Evolutionary conservation across 345 rosid species (phyloP).

Genomic region (Salix exigua): DNA sequence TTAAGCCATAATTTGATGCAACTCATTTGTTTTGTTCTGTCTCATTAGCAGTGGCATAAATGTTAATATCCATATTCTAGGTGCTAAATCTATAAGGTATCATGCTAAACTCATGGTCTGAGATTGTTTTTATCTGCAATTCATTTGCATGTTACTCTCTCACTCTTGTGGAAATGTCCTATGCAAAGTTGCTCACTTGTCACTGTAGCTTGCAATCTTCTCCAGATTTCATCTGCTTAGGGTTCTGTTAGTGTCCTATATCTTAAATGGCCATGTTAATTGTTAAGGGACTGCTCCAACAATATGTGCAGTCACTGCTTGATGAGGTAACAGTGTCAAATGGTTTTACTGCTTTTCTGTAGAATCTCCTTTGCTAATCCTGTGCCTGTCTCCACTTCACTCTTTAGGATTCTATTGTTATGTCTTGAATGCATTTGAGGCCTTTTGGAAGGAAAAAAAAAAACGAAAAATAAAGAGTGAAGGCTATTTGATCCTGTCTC

Average conservation of each 20-base stretch:
- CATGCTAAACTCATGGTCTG: conserved; percentile 24
- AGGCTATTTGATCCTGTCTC: conserved; percentile 7
- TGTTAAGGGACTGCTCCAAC: conserved; percentile 39
- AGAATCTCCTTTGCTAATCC: background rate
- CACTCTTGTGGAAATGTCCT: conserved; percentile 11
- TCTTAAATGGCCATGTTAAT: conserved; percentile 46
- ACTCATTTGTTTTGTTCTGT: conserved; percentile 4
- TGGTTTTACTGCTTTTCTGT: background rate
- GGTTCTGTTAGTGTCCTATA: conserved; percentile 6
- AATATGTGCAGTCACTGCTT: conserved; percentile 38
- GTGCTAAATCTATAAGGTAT: conserved; percentile 14
- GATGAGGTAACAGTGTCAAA: conserved; percentile 36
- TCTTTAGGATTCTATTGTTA: background rate
- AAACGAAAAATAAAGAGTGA: too few species aligned
- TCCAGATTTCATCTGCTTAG: background rate
- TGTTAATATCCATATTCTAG: conserved; percentile 21
- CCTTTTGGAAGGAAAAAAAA: background rate
- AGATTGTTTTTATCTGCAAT: background rate
- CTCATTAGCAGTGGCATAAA: conserved; percentile 17
- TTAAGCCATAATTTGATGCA: background rate
- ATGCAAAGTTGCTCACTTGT: conserved; percentile 23
- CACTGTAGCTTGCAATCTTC: conserved; percentile 16
- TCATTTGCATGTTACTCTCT: conserved; percentile 11
- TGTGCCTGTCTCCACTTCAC: conserved; percentile 1
- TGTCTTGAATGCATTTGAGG: background rate